Conservation (phyloP, 257 asterid genomes). For the Ballota nigra region DNA sequence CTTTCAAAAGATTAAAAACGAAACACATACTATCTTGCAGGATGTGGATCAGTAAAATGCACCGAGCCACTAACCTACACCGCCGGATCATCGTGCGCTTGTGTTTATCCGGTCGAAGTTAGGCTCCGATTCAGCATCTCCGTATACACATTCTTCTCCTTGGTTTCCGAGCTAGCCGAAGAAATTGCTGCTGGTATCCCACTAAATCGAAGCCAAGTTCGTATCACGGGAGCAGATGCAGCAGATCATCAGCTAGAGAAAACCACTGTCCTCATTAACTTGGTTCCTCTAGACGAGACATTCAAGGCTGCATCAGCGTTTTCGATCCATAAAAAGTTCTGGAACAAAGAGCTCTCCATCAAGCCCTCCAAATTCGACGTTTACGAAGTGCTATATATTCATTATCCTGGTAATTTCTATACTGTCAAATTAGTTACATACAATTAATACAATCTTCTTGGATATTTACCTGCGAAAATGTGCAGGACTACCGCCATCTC, state of each 20-base stretch:
- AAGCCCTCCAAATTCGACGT: slow-evolving; percentile 55
- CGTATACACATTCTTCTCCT: slow-evolving; percentile 59
- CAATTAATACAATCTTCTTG: slow-evolving; percentile 12
- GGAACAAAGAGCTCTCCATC: slow-evolving; percentile 59
- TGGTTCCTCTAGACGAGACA: slow-evolving; percentile 58
- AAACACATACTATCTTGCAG: slow-evolving; percentile 33
- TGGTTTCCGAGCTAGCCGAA: slow-evolving; percentile 63
- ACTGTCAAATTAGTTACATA: neutral
- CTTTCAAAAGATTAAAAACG: neutral
- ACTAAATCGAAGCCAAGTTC: slow-evolving; percentile 66
- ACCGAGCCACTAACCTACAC: slow-evolving; percentile 69
- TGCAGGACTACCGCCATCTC: slow-evolving; percentile 89
- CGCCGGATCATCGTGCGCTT: slow-evolving; percentile 74
- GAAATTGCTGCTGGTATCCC: slow-evolving; percentile 51
- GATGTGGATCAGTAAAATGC: slow-evolving; percentile 57
- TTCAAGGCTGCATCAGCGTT: slow-evolving; percentile 50
- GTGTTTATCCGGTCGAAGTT: slow-evolving; percentile 80
- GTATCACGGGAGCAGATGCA: slow-evolving; percentile 87
- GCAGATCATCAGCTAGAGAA: slow-evolving; percentile 65
- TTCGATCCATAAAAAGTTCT: slow-evolving; percentile 63
- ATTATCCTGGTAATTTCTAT: slow-evolving; percentile 67
- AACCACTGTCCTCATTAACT: slow-evolving; percentile 61
- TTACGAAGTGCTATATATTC: slow-evolving; percentile 70
- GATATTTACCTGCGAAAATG: slow-evolving; percentile 13
- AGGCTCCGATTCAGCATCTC: slow-evolving; percentile 52